Conservation (phyloP, 495 filamentous ascomycete species). For the Penicillium turbatum region DNA sequence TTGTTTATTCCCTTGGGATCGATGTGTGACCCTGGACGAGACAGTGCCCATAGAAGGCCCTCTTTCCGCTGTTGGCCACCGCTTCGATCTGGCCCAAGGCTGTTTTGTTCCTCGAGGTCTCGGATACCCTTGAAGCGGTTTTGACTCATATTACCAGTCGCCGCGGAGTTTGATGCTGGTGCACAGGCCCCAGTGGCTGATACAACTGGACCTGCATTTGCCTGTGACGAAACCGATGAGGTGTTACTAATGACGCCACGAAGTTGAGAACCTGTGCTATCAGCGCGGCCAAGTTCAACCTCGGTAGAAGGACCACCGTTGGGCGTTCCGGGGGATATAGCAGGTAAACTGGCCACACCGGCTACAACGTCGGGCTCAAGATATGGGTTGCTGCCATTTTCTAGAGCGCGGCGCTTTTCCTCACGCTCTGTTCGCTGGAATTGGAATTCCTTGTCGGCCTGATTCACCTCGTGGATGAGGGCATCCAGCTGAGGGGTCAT, state of each 20-base stretch:
- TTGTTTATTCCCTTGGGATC: conserved; percentile 95
- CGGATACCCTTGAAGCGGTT: conserved; percentile 83
- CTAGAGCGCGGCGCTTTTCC: conserved; percentile 81
- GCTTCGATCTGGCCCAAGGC: conserved; percentile 39
- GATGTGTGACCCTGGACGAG: conserved; percentile 86
- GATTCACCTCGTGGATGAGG: conserved; percentile 80
- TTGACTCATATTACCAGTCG: conserved; percentile 43
- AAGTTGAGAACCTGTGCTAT: conserved; percentile 67
- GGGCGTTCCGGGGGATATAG: conserved; percentile 23
- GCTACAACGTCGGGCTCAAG: conserved; percentile 62
- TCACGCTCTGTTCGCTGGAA: conserved; percentile 89
- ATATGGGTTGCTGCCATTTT: conserved; percentile 82
- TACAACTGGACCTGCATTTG: conserved; percentile 31
- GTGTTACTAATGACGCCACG: conserved; percentile 46
- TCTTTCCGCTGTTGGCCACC: conserved; percentile 70
- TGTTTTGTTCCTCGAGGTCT: conserved; percentile 79
- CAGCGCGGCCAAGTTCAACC: conserved; percentile 62
- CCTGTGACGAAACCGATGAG: conserved; percentile 46
- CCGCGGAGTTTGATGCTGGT: conserved; percentile 32
- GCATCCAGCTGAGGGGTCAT: conserved; percentile 90
- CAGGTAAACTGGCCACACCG: conserved; percentile 20
- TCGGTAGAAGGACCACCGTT: conserved; percentile 50
- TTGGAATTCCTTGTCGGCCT: conserved; percentile 93
- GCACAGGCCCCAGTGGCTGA: conserved; percentile 28
- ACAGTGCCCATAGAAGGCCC: conserved; percentile 90